Conservation (phyloP, 225 moss, liverwort and hornwort genomes). For the Climacium dendroides region DNA sequence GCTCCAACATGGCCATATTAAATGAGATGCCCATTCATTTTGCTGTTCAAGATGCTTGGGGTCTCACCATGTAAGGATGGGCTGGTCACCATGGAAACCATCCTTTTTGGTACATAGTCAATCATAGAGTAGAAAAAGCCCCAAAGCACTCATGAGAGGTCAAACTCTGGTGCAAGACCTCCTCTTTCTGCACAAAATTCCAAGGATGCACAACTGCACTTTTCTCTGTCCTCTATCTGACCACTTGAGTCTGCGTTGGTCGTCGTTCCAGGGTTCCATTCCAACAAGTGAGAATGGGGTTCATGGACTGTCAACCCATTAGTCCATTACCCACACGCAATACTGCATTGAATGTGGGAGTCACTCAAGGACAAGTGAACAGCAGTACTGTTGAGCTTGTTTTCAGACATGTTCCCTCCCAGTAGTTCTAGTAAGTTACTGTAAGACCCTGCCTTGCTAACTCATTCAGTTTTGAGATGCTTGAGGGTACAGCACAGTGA, state of each 20-base stretch:
- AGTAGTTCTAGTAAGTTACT: background rate
- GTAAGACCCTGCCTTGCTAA: background rate
- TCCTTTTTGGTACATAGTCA: background rate
- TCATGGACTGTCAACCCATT: background rate
- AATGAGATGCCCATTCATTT: too few species aligned
- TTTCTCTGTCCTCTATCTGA: background rate
- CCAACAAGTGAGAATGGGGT: background rate
- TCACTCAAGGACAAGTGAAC: background rate
- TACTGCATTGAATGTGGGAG: background rate
- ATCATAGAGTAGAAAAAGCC: too few species aligned
- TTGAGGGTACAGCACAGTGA: background rate
- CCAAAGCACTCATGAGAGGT: background rate
- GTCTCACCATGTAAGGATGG: background rate
- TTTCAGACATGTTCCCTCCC: background rate
- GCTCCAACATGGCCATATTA: background rate
- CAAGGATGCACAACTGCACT: background rate
- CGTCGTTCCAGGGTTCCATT: background rate
- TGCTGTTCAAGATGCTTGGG: background rate
- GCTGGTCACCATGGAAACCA: background rate
- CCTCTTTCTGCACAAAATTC: background rate
- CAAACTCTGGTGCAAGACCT: background rate
- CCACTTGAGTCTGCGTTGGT: too few species aligned
- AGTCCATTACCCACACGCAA: too few species aligned
- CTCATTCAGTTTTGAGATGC: background rate
- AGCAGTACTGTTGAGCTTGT: background rate